Conservation (phyloP, 2,329 filamentous ascomycete genomes). For the Fusarium phyllophilum region DNA sequence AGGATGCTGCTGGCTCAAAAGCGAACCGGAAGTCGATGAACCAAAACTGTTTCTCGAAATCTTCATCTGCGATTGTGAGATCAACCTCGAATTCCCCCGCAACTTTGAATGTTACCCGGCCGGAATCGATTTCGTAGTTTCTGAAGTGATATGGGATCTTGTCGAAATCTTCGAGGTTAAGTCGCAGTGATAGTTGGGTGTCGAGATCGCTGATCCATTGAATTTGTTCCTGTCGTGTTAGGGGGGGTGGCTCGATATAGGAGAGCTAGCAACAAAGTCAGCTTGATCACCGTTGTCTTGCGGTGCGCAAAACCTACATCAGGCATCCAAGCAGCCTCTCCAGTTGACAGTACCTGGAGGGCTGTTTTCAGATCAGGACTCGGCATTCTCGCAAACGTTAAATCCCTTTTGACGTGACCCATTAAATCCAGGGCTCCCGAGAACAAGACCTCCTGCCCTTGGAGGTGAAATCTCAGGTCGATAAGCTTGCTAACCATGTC, state of each 20-base stretch:
- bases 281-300: slow-evolving; percentile 40
- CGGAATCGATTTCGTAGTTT: slow-evolving; percentile 81
- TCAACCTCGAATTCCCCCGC: slow-evolving; percentile 91
- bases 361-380: slow-evolving; percentile 94
- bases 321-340: slow-evolving; percentile 80
- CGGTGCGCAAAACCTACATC: slow-evolving; percentile 64
- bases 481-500: slow-evolving; percentile 86
- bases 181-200: slow-evolving; percentile 80
- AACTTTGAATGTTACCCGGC: slow-evolving; percentile 90
- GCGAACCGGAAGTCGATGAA: slow-evolving; percentile 91
- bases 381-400: slow-evolving; percentile 78
- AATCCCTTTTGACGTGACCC: slow-evolving; percentile 76
- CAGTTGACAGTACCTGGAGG: slow-evolving; percentile 82
- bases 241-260: slow-evolving; percentile 78
- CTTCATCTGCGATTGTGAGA: slow-evolving; percentile 88
- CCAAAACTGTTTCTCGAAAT: slow-evolving; percentile 85
- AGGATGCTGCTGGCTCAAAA: slow-evolving; percentile 75
- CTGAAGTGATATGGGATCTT: slow-evolving; percentile 78
- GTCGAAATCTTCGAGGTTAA: slow-evolving; percentile 87
- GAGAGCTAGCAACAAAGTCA: slow-evolving; percentile 64
- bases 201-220: slow-evolving; percentile 84
- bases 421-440: slow-evolving; percentile 69
- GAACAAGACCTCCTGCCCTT: slow-evolving; percentile 70
- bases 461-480: slow-evolving; percentile 82
- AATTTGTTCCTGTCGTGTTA: slow-evolving; percentile 77